phyloP scores from a whole-genome alignment of 2,329 filamentous ascomycete species.

The Coniochaeta pulveracea region DNA sequence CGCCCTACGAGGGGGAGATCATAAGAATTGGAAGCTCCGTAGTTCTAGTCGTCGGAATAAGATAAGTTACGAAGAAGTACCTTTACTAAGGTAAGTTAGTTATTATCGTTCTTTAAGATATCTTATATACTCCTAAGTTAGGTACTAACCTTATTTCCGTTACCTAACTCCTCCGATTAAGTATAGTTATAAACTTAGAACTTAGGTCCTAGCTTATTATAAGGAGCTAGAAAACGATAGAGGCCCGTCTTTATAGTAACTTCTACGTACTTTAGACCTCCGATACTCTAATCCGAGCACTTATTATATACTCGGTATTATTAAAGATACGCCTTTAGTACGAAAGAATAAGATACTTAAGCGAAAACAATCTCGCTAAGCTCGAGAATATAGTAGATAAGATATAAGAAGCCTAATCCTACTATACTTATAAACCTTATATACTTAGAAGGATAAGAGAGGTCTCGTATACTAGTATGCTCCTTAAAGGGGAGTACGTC shows the following conservation, averaged over 20 bases:
- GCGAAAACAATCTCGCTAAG: background rate
- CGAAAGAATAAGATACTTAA: background rate
- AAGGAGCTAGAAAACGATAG: background rate
- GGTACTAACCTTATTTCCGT: too few relatives aligned
- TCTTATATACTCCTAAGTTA: too few relatives aligned
- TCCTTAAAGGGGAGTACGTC: background rate
- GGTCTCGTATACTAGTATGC: background rate
- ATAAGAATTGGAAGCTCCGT: too few relatives aligned
- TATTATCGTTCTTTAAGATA: too few relatives aligned
- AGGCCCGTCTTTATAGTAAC: too few relatives aligned
- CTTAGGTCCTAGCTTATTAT: background rate
- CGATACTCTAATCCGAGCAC: background rate
- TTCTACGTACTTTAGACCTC: background rate
- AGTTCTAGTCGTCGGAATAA: background rate
- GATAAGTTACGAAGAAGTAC: background rate
- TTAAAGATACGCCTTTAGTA: background rate
- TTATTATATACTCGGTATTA: background rate
- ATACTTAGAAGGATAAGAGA: background rate
- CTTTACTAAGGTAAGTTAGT: too few relatives aligned
- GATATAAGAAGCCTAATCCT: background rate
- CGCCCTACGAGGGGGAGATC: too few relatives aligned
- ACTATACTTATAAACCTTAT: background rate
- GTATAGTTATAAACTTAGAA: background rate
- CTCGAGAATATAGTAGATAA: background rate
- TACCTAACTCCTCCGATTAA: too few relatives aligned